Evolutionary conservation across 352 stramenopile genomes (phyloP).

Genomic region (Phytophthora fragariae): DNA sequence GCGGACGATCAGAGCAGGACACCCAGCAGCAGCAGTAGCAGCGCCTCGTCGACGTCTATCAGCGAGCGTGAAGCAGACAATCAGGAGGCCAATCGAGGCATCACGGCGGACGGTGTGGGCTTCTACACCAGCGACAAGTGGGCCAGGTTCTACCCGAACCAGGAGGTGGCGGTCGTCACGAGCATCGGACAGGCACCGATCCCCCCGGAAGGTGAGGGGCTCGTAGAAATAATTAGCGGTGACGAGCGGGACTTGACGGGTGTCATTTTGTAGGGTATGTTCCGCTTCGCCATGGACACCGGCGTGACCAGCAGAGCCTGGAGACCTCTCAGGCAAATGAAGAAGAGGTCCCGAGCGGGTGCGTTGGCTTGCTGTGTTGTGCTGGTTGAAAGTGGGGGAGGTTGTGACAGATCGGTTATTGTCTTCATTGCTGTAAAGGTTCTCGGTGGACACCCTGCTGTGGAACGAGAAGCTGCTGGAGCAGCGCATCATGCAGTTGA

Average conservation of each 20-base stretch:
- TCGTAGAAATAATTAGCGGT: no score
- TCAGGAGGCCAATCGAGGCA: constrained; percentile 7
- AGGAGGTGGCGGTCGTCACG: constrained; percentile 66
- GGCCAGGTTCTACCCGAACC: constrained; percentile 61
- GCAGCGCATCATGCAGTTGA: constrained; percentile 69
- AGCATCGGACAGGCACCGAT: constrained; percentile 56
- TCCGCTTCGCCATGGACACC: constrained; percentile 62
- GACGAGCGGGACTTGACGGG: constrained; percentile 2
- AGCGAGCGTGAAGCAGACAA: constrained; percentile 4
- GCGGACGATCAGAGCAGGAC: background rate
- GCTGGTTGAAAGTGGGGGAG: background rate
- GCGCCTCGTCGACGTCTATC: background rate
- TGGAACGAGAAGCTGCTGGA: constrained; percentile 76
- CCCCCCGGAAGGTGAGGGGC: constrained; percentile 55
- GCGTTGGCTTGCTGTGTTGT: constrained; percentile 7
- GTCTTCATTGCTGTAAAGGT: constrained; percentile 34
- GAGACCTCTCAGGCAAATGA: constrained; percentile 15
- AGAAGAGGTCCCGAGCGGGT: constrained; percentile 46
- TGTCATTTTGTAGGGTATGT: constrained; percentile 53
- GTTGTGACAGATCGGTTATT: constrained; percentile 7
- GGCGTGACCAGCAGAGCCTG: constrained; percentile 29
- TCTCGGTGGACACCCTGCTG: constrained; percentile 76
- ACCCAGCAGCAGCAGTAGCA: background rate
- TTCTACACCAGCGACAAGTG: constrained; percentile 61
- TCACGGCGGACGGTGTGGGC: constrained; percentile 38